Base-by-base conservation (phyloP, 1,139 yeast species). In the Hyphopichia khmerensis region DNA sequence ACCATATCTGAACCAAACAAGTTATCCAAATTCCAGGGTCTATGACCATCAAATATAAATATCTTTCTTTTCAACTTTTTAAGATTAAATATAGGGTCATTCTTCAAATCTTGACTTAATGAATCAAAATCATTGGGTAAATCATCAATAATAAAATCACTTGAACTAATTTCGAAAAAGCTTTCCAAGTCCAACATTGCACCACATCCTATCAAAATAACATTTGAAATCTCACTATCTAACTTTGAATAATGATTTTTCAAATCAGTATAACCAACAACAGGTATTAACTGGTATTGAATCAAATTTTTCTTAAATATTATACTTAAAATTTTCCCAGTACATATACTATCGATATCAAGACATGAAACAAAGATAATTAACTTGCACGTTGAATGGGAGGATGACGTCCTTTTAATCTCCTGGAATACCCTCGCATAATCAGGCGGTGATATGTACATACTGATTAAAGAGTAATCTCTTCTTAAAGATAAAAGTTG, bases 1-100 rank as follows among this genome's bases (percentile, higher is more conserved):
- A 93, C 80, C 52, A 82, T 73, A n/a, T 81, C 79, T 2, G 95
- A 84, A 2, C 96, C 96, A 72, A 88, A 91, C 41, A 93, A 60
- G 60, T 95, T 95, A 58, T 91, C 96, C 51, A 95, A 69, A 62
- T 90, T 90, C 98, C 98, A 93, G 2, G 99, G 99, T 49, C 98
- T 71, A 50, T 88, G 95, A 4, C 96, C 93, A 62, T 95, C 99
- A 46, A 93, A 75, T 13, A 95, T 78, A 57, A 87, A 95, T 1
- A 95, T 75, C 45, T 75, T 56, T 36, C 69, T 54, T 37, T 49
- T 55, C 40, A 56, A 41, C 18, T 43, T 46, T 3, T 35, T 35
- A 36, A 51, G 32, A 9, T 47, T 32, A 3, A 7, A 11, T 10
- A 33, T 38, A 10, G 36, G 35, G 26, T 38, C 35, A 9, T 31